A percentile compares a stretch with the other conserved stretches of the same genome.
Evolutionary conservation across 1,284 basidiomycete genomes (phyloP).

Genomic region (Marasmius tenuissimus): DNA sequence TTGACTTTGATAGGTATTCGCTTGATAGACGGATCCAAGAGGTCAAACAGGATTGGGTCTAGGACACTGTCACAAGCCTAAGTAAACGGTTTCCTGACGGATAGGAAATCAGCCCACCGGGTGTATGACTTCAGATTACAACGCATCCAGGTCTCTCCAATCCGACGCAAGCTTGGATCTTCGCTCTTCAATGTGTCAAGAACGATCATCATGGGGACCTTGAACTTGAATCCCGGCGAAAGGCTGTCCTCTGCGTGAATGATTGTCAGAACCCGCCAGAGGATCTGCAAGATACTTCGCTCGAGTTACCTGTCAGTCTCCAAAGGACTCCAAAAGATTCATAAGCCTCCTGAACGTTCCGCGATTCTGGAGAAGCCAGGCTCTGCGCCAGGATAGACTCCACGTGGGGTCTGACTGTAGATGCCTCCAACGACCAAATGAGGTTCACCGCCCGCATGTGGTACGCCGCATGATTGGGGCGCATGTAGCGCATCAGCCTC

Average conservation of each 20-base stretch:
- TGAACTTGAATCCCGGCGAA: constrained; percentile 79
- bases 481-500: constrained; percentile 78
- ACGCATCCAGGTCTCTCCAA: constrained; percentile 88
- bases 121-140: constrained; percentile 90
- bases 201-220: constrained; percentile 84
- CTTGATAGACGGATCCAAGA: constrained; percentile 70
- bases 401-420: constrained; percentile 63
- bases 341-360: constrained; percentile 61
- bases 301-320: constrained; percentile 75
- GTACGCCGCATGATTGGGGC: constrained; percentile 65
- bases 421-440: constrained; percentile 82
- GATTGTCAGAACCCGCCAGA: not conserved
- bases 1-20: constrained; percentile 49
- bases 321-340: constrained; percentile 93
- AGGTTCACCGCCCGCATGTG: constrained; percentile 83
- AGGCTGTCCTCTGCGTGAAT: constrained; percentile 69
- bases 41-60: constrained; percentile 82
- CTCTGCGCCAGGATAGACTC: constrained; percentile 76
- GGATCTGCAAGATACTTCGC: not conserved
- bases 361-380: constrained; percentile 55
- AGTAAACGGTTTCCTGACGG: not conserved
- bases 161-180: constrained; percentile 49
- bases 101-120: constrained; percentile 50
- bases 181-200: constrained; percentile 38
- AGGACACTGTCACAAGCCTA: constrained; percentile 56